These are phyloP conservation scores for Diaporthe sp. DNA, from an alignment of 2,329 filamentous ascomycete genomes.

Conservation along the genomic window DNA sequence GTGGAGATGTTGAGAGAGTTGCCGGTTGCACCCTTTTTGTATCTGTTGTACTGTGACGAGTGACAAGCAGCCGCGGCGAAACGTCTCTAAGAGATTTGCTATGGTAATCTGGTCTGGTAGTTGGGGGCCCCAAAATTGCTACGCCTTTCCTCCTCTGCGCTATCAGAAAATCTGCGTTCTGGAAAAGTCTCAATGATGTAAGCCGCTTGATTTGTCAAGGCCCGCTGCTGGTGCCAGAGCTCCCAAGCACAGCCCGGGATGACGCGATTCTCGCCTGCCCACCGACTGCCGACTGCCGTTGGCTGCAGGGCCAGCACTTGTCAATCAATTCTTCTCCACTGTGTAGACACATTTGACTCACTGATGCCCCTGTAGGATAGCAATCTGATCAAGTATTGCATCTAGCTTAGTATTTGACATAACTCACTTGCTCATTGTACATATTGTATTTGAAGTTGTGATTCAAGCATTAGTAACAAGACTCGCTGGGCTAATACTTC, in stretches of 20 bases:
- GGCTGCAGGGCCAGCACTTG: neutral
- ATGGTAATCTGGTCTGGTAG: slow-evolving; percentile 24
- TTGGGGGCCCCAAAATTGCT: neutral
- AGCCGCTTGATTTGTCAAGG: slow-evolving; percentile 39
- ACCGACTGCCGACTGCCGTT: slow-evolving; percentile 16
- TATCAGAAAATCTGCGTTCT: slow-evolving; percentile 21
- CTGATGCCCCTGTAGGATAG: too few species aligned
- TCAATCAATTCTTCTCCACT: neutral
- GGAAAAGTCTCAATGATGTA: slow-evolving; percentile 37
- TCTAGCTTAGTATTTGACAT: neutral
- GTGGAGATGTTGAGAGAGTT: slow-evolving; percentile 23
- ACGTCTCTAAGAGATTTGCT: neutral
- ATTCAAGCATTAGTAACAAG: too few species aligned
- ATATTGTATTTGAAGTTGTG: too few species aligned
- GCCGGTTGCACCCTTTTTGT: slow-evolving; percentile 33
- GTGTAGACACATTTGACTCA: neutral
- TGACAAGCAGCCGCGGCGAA: neutral
- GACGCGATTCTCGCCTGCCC: neutral
- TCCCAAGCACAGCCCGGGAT: slow-evolving; percentile 8
- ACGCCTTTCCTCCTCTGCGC: neutral
- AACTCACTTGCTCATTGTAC: too few species aligned
- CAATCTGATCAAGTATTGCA: too few species aligned
- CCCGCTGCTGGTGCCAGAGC: slow-evolving; percentile 10
- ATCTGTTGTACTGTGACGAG: slow-evolving; percentile 1
- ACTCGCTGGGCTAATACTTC: too few species aligned